phyloP scores from a whole-genome alignment of 345 rosid species.

The Garcia nutans region DNA sequence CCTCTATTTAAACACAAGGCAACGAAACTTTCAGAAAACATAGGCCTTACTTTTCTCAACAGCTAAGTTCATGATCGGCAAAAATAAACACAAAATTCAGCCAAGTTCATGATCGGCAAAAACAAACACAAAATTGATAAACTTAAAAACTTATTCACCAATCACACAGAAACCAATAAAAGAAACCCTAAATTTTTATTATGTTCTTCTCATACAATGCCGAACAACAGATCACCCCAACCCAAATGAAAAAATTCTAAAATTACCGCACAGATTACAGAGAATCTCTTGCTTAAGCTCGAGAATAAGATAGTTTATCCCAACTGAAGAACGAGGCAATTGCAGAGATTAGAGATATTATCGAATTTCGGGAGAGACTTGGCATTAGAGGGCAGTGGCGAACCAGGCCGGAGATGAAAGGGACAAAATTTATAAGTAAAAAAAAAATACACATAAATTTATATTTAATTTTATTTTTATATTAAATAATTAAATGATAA shows the following conservation, averaged over 20 bases:
- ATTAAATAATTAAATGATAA: too few species aligned
- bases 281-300: not conserved
- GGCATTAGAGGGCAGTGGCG: too few species aligned
- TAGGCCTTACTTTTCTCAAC: too few species aligned
- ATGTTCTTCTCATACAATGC: not conserved
- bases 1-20: not conserved
- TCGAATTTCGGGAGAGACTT: too few species aligned
- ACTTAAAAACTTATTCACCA: not conserved
- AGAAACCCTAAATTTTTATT: not conserved
- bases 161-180: not conserved
- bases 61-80: too few species aligned
- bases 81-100: not conserved
- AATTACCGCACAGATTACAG: not conserved
- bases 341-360: not conserved
- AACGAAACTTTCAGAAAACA: not conserved
- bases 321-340: not conserved
- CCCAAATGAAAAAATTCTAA: not conserved
- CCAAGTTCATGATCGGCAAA: too few species aligned
- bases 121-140: not conserved
- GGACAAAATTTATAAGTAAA: too few species aligned
- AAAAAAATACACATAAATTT: too few species aligned
- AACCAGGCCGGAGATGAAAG: too few species aligned
- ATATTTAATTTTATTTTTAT: too few species aligned
- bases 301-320: not conserved
- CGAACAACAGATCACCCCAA: not conserved